Evolutionary conservation across 192 early-diverging fungal species (phyloP).

Genomic region (Coemansia erecta): DNA sequence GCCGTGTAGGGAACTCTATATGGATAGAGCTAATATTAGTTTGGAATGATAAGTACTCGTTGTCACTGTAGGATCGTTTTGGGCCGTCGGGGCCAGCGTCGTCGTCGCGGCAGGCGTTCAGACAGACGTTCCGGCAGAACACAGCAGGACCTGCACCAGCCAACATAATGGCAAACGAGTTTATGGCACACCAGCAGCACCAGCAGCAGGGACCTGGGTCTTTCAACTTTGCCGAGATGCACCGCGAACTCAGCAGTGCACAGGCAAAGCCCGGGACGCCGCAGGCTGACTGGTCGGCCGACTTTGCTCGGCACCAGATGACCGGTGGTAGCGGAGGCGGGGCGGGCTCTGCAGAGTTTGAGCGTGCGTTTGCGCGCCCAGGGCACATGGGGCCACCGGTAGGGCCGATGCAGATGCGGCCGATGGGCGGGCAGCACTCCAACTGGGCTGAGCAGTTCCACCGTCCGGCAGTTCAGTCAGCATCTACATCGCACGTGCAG

Average conservation of each 20-base stretch:
- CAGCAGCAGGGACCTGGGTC: slow-evolving; percentile 18
- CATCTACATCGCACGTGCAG: slow-evolving; percentile 3
- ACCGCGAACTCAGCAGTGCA: slow-evolving; percentile 63
- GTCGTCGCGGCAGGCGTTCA: slow-evolving; percentile 42
- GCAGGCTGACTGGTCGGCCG: slow-evolving; percentile 64
- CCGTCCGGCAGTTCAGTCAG: slow-evolving; percentile 29
- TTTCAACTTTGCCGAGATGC: slow-evolving; percentile 73
- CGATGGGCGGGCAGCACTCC: slow-evolving; percentile 24
- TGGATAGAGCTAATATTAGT: too few species aligned
- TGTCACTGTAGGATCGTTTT: slow-evolving; percentile 36
- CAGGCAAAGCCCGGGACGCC: slow-evolving; percentile 26
- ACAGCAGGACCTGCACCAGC: slow-evolving; percentile 20
- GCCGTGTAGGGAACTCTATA: too few species aligned
- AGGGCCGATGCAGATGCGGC: slow-evolving; percentile 41
- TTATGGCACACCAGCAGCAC: slow-evolving; percentile 25
- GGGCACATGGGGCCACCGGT: slow-evolving; percentile 10
- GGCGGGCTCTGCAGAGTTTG: slow-evolving; percentile 37
- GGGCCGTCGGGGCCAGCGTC: slow-evolving; percentile 32
- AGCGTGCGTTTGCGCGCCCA: slow-evolving; percentile 39
- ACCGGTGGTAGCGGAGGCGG: slow-evolving; percentile 14
- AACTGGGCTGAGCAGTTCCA: slow-evolving; percentile 57
- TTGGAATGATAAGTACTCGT: not conserved
- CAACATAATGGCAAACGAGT: slow-evolving; percentile 17
- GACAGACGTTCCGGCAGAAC: slow-evolving; percentile 40
- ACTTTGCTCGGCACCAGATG: slow-evolving; percentile 65